These are phyloP conservation scores for Fraxinus nigra DNA, from an alignment of 305 asterid genomes.

Conservation along the genomic window DNA sequence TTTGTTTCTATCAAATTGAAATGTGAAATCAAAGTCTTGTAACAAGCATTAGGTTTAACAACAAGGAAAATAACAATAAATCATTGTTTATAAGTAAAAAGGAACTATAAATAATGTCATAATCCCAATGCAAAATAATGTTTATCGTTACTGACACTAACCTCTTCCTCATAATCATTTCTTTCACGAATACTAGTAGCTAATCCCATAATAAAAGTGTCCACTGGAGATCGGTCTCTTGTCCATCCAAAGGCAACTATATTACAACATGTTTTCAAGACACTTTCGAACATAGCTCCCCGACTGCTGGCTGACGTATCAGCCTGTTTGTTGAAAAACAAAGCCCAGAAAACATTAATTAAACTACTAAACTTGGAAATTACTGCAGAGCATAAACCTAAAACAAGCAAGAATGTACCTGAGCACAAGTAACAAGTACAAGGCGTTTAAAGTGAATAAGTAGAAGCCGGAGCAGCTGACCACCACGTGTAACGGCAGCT, in stretches of 20 bases:
- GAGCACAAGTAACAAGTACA: slow-evolving; percentile 81
- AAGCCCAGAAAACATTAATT: slow-evolving; percentile 17
- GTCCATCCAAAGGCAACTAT: slow-evolving; percentile 87
- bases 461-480: slow-evolving; percentile 88
- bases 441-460: slow-evolving; percentile 90
- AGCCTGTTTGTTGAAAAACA: slow-evolving; percentile 46
- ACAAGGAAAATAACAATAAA: background rate
- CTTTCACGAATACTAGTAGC: slow-evolving; percentile 87
- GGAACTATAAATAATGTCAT: background rate
- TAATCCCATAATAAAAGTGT: slow-evolving; percentile 89
- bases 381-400: slow-evolving; percentile 20
- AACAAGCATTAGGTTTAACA: background rate
- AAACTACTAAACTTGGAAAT: slow-evolving; percentile 18
- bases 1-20: background rate
- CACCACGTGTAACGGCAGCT: slow-evolving; percentile 79
- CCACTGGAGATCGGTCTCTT: slow-evolving; percentile 88
- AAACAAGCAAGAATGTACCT: slow-evolving; percentile 46
- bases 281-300: slow-evolving; percentile 84
- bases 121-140: background rate
- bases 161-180: slow-evolving; percentile 88
- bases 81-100: background rate
- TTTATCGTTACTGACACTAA: slow-evolving; percentile 25
- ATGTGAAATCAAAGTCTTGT: background rate
- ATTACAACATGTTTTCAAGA: slow-evolving; percentile 87
- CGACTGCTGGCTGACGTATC: slow-evolving; percentile 71